Evolutionary conservation across 495 filamentous ascomycete genomes (phyloP).

Genomic region (Darksidea phi): DNA sequence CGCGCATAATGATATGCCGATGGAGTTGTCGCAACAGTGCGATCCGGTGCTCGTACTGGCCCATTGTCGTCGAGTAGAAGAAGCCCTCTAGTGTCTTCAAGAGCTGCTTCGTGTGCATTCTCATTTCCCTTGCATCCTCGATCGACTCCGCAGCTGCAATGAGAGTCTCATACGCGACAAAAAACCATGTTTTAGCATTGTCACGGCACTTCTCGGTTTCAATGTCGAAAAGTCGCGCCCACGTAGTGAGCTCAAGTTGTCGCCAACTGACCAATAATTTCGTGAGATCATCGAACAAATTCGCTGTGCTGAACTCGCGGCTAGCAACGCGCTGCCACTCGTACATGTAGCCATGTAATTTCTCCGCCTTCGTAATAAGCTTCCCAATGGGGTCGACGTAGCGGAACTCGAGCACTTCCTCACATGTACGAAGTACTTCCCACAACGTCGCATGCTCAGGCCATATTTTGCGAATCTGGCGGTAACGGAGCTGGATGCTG

Average conservation of each 20-base stretch:
- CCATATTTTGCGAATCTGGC: conserved; percentile 65
- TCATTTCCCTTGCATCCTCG: conserved; percentile 52
- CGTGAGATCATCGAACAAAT: conserved; percentile 72
- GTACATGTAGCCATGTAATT: conserved; percentile 74
- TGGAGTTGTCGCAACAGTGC: conserved; percentile 70
- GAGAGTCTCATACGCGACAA: conserved; percentile 85
- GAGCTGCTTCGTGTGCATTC: conserved; percentile 63
- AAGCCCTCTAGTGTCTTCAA: conserved; percentile 72
- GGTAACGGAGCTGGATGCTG: conserved; percentile 65
- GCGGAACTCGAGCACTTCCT: conserved; percentile 68
- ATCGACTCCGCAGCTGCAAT: conserved; percentile 70
- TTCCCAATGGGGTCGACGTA: conserved; percentile 85
- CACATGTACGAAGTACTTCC: conserved; percentile 72
- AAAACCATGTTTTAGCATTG: conserved; percentile 91
- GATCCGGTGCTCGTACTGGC: conserved; percentile 74
- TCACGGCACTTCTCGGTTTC: conserved; percentile 72
- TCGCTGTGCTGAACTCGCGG: conserved; percentile 65
- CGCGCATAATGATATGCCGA: conserved; percentile 58
- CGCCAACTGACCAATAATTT: conserved; percentile 79
- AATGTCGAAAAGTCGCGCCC: conserved; percentile 84
- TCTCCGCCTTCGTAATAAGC: conserved; percentile 78
- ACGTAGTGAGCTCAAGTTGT: conserved; percentile 83
- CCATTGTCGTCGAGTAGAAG: conserved; percentile 68
- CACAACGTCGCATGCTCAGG: conserved; percentile 71
- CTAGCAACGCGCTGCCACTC: conserved; percentile 94